Conservation (phyloP, 2,329 filamentous ascomycete species). For the Colletotrichum cuscutae region DNA sequence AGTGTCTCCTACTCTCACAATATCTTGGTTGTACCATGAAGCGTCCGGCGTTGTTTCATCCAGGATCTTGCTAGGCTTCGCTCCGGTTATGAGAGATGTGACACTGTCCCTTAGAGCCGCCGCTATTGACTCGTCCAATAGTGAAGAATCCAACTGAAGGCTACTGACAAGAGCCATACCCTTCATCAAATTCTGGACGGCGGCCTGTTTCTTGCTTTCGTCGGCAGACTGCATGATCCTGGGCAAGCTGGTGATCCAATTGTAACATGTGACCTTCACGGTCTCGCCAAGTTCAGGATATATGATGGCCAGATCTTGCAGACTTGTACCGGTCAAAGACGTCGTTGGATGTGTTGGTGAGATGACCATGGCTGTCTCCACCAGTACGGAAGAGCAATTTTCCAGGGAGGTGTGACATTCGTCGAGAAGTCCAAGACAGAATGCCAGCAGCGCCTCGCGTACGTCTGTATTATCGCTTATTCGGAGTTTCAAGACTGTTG, state of each 20-base stretch:
- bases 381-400: slow-evolving; percentile 75
- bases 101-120: slow-evolving; percentile 81
- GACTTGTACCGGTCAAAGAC: slow-evolving; percentile 53
- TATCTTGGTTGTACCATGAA: slow-evolving; percentile 42
- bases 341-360: slow-evolving; percentile 59
- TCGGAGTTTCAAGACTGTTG: slow-evolving; percentile 80
- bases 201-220: slow-evolving; percentile 77
- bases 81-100: slow-evolving; percentile 51
- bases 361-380: slow-evolving; percentile 84
- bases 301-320: slow-evolving; percentile 71
- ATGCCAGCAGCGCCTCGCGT: slow-evolving; percentile 69
- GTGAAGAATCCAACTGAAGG: slow-evolving; percentile 71
- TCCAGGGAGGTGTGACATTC: slow-evolving; percentile 80
- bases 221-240: slow-evolving; percentile 86
- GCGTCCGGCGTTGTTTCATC: slow-evolving; percentile 45
- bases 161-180: slow-evolving; percentile 74
- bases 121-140: slow-evolving; percentile 74
- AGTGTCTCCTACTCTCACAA: slow-evolving; percentile 37
- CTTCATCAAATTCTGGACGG: slow-evolving; percentile 80
- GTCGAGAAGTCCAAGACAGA: slow-evolving; percentile 82
- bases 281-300: slow-evolving; percentile 71
- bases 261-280: slow-evolving; percentile 78
- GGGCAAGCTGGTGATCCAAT: slow-evolving; percentile 84
- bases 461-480: slow-evolving; percentile 77
- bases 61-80: slow-evolving; percentile 44